phyloP scores from a whole-genome alignment of 305 asterid species.

The Rubia peregrina region DNA sequence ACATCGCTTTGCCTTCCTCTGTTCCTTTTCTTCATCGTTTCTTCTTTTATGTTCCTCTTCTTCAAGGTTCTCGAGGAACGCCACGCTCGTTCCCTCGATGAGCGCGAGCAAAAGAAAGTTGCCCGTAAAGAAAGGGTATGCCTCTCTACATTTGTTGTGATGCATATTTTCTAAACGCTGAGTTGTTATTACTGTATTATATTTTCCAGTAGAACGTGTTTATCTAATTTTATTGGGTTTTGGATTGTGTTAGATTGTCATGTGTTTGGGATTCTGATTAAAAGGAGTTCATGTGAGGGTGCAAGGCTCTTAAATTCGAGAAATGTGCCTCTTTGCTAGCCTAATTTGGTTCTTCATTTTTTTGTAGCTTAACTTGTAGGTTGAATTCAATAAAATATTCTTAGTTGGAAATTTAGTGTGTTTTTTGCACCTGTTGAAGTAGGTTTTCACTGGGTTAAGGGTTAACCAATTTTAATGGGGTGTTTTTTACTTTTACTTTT shows the following conservation, averaged over 20 bases:
- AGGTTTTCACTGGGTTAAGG: neutral
- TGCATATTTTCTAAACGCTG: too few relatives aligned
- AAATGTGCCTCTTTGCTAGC: neutral
- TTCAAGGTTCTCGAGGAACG: constrained; percentile 76
- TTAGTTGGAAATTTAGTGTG: neutral
- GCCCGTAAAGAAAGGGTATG: constrained; percentile 87
- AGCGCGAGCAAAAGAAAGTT: constrained; percentile 73
- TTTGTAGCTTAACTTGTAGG: neutral
- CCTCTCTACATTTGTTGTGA: too few relatives aligned
- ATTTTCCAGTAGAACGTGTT: neutral
- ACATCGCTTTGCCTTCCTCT: too few relatives aligned
- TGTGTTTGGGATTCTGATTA: too few relatives aligned
- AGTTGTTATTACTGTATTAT: too few relatives aligned
- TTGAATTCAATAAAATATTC: neutral
- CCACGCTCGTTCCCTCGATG: constrained; percentile 66
- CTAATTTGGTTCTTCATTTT: neutral
- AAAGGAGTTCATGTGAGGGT: too few relatives aligned
- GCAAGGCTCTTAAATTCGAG: neutral
- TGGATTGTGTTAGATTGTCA: neutral
- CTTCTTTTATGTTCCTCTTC: too few relatives aligned
- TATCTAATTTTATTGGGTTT: neutral
- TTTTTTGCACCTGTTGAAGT: neutral
- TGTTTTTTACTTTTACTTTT: neutral
- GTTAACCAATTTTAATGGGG: neutral
- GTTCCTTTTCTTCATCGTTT: too few relatives aligned